A percentile compares a stretch with the other conserved stretches of the same genome.
These are phyloP conservation scores for Akebia trifoliata DNA, from an alignment of 164 flowering plant species.

Conservation along the genomic window DNA sequence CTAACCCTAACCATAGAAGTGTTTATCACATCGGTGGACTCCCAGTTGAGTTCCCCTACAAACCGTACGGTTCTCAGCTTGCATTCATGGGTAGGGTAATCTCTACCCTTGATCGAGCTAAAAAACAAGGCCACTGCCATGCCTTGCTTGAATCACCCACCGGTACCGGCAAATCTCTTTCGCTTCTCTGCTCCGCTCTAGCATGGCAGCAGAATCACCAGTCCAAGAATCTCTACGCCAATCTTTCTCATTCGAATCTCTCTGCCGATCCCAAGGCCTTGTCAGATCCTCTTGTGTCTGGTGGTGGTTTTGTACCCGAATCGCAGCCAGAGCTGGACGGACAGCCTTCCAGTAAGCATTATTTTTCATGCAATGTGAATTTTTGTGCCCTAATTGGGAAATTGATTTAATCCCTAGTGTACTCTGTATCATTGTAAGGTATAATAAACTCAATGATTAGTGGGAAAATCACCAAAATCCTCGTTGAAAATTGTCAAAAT, in stretches of 20 bases:
- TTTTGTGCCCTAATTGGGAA: neutral
- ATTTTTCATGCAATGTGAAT: neutral
- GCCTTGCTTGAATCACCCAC: conserved; percentile 97
- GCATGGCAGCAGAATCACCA: conserved; percentile 78
- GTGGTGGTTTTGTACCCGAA: conserved; percentile 87
- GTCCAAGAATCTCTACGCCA: conserved; percentile 27
- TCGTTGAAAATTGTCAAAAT: no score
- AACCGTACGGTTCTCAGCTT: conserved; percentile 89
- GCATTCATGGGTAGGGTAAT: conserved; percentile 92
- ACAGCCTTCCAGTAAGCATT: conserved; percentile 36
- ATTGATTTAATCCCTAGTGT: no score
- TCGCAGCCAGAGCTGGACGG: no score
- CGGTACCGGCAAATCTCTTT: conserved; percentile 93
- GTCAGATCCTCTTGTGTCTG: conserved; percentile 56
- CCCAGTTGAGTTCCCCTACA: conserved; percentile 82
- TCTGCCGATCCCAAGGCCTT: conserved; percentile 49
- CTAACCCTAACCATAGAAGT: conserved; percentile 18
- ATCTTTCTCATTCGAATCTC: conserved; percentile 33
- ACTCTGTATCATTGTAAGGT: no score
- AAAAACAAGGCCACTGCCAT: conserved; percentile 73
- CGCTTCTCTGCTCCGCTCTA: conserved; percentile 88
- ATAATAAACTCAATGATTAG: no score
- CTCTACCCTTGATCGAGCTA: conserved; percentile 83
- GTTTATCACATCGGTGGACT: conserved; percentile 67
- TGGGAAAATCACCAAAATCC: no score